phyloP scores from a whole-genome alignment of 2,329 filamentous ascomycete genomes.

The Scortechinia acanthostroma region DNA sequence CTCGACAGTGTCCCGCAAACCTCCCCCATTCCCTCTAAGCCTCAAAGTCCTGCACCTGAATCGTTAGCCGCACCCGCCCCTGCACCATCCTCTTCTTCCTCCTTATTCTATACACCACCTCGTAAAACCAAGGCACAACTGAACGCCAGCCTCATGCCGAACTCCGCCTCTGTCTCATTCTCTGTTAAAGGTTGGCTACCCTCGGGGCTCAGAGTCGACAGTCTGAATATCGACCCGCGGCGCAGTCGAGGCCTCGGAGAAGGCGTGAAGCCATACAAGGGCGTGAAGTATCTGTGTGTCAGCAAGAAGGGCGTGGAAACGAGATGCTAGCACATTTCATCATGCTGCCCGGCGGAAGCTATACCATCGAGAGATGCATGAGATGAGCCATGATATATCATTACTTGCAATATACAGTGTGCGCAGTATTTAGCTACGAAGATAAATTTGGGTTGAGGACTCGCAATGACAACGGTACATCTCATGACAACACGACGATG shows the following conservation, averaged over 20 bases:
- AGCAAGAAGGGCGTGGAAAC: conserved; percentile 60
- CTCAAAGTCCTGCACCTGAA: background rate
- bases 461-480: too few species aligned
- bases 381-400: too few species aligned
- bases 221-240: conserved; percentile 64
- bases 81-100: background rate
- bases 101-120: background rate
- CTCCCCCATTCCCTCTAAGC: background rate
- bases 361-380: background rate
- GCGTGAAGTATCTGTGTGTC: conserved; percentile 89
- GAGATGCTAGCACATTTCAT: conserved; percentile 34
- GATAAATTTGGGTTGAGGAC: background rate
- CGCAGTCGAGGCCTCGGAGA: conserved; percentile 81
- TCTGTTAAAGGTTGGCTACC: conserved; percentile 63
- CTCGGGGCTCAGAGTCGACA: conserved; percentile 62
- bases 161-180: conserved; percentile 68
- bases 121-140: conserved; percentile 49
- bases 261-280: conserved; percentile 89
- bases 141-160: conserved; percentile 74
- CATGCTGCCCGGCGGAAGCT: background rate
- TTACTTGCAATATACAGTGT: background rate
- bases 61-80: background rate
- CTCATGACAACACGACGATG: too few species aligned
- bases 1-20: background rate
- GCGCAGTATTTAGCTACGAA: background rate